These are phyloP conservation scores for Puccinia polysora DNA, from an alignment of 1,284 basidiomycete species.

Conservation along the genomic window DNA sequence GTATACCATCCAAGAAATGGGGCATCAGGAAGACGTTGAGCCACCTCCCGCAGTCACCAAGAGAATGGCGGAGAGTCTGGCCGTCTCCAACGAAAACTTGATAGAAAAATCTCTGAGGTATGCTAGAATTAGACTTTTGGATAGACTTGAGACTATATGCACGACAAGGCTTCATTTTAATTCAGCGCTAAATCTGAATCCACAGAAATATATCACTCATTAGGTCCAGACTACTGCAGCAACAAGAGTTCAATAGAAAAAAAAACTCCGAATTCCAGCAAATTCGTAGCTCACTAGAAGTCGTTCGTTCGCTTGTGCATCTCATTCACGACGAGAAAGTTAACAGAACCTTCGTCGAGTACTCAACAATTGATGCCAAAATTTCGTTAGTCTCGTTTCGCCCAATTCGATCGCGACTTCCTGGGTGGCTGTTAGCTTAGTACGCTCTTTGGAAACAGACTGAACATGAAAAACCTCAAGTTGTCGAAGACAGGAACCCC, in stretches of 20 bases:
- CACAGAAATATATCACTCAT: constrained; percentile 2
- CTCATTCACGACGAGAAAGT: neutral
- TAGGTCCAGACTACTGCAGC: constrained; percentile 8
- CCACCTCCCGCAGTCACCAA: neutral
- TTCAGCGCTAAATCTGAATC: too few relatives aligned
- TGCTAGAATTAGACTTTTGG: neutral
- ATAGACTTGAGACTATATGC: neutral
- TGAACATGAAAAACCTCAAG: constrained; percentile 7
- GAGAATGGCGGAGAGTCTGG: constrained; percentile 1
- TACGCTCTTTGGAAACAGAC: too few relatives aligned
- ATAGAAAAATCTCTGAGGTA: constrained; percentile 17
- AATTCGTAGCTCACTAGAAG: neutral
- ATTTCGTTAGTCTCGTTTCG: neutral
- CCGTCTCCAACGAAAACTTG: neutral
- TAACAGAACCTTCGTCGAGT: constrained; percentile 4
- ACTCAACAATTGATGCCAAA: neutral
- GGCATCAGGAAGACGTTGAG: neutral
- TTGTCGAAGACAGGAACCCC: neutral
- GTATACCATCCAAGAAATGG: constrained; percentile 12
- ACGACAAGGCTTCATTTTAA: too few relatives aligned
- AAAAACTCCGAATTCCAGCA: constrained; percentile 4
- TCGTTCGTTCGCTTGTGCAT: constrained; percentile 6
- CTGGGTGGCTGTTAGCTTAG: too few relatives aligned
- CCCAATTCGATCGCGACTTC: too few relatives aligned
- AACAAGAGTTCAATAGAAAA: constrained; percentile 5